A percentile compares a stretch with the other conserved stretches of the same genome.
Conservation (phyloP, 345 rosid genomes). For the Arabis hirsuta region DNA sequence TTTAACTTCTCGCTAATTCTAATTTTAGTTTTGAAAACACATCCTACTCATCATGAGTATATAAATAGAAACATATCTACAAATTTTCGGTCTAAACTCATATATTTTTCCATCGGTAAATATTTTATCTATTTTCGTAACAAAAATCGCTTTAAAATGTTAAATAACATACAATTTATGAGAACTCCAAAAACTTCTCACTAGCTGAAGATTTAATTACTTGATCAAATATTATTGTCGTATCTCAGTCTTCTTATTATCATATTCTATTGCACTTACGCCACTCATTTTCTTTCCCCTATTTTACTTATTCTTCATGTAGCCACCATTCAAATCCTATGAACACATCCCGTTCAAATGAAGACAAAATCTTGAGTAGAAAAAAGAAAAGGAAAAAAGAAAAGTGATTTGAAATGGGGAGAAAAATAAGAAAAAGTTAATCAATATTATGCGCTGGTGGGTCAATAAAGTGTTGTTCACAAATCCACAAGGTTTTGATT, state of each 20-base stretch:
- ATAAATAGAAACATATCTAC: too few species aligned
- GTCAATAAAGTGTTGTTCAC: conserved; percentile 44
- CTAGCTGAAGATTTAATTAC: too few species aligned
- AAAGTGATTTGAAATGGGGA: conserved; percentile 39
- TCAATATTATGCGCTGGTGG: conserved; percentile 40
- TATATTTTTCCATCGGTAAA: too few species aligned
- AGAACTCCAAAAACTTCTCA: too few species aligned
- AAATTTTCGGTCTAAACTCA: too few species aligned
- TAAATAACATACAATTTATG: too few species aligned
- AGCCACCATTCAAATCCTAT: conserved; percentile 2
- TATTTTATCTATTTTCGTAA: too few species aligned
- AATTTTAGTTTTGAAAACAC: not conserved
- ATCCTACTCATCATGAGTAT: conserved; percentile 12
- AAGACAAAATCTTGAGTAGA: conserved; percentile 39
- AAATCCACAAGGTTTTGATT: conserved; percentile 46
- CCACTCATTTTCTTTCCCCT: not conserved
- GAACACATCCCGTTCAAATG: conserved; percentile 33
- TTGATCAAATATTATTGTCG: too few species aligned
- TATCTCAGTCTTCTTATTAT: not conserved
- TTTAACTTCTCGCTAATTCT: not conserved
- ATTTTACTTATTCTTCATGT: conserved; percentile 21
- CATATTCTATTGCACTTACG: conserved; percentile 22
- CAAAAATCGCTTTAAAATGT: too few species aligned
- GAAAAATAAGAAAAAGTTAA: conserved; percentile 41
- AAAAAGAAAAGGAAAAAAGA: conserved; percentile 1